Evolutionary conservation across 1,284 basidiomycete genomes (phyloP), one percentile per base, ranked within the genome.

Genomic region (Tremellales sp.): DNA sequence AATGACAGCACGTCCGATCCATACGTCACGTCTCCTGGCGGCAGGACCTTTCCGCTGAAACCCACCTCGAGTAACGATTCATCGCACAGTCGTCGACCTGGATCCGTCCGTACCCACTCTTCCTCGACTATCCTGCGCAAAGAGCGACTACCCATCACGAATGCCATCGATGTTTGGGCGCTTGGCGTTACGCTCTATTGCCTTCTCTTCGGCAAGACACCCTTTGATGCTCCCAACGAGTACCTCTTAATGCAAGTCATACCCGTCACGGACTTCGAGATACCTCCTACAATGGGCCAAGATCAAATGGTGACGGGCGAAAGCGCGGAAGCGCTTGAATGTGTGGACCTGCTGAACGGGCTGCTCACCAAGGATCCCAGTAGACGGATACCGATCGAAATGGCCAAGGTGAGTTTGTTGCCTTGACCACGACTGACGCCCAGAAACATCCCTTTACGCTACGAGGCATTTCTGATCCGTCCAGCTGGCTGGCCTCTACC

Each of bases 161-260:
- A 94, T 67, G 86, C 91, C 4, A 95, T 98, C 66, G 95, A 99
- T 64, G 82, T 98, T n/a, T 99, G 94, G 94, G 93, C 95, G 0
- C 79, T 99, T 7, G 95, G 95, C n/a, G 87, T 97, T 28, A 98
- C 95, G 1, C 76, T 97, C 12, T 98, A 92, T 74, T 95, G 92
- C 64, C 79, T 98, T 36, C 78, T 97, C 2, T 97, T 97, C 60
- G 95, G 91, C 21, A 76, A 75, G 45, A 79, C 83, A 6, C 89
- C 89, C 1, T 91, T 84, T 74, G 58, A 79, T 68, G 71, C 79
- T 35, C 75, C 80, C 50, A 77, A 80, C 56, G 89, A 93, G 73
- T 95, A 82, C 67, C 80, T 81, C 35, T 76, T 97, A 36, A 97
- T 95, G 72, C 78, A 84, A 52, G 79, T 85, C 46, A 95, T 97